phyloP scores from a whole-genome alignment of 2,329 filamentous ascomycete species.

The Macrophomina phaseolina region DNA sequence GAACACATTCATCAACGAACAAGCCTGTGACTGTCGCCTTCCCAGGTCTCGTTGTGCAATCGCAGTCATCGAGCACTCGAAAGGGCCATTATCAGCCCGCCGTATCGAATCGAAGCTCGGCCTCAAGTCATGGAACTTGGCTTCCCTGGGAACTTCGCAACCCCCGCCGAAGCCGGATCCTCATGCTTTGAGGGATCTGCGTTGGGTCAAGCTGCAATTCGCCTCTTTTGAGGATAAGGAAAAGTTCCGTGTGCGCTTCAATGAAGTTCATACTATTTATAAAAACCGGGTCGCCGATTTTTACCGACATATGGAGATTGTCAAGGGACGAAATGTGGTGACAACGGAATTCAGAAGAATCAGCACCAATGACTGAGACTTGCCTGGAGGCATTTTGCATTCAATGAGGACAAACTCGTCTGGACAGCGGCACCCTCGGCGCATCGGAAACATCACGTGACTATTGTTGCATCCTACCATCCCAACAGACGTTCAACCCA shows the following conservation, averaged over 20 bases:
- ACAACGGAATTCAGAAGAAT: conserved; percentile 10
- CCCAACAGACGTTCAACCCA: too few species aligned
- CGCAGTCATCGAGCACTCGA: conserved; percentile 28
- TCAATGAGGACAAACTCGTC: too few species aligned
- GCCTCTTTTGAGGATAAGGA: conserved; percentile 26
- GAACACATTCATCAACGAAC: conserved; percentile 28
- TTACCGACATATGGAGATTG: conserved; percentile 22
- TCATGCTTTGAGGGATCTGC: conserved; percentile 1
- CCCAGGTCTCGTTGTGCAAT: conserved; percentile 25
- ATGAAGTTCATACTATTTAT: conserved; percentile 27
- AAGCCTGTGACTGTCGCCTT: conserved; percentile 29
- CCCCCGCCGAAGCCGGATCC: conserved; percentile 18
- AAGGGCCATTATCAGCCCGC: conserved; percentile 28
- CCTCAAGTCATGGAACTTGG: conserved; percentile 31
- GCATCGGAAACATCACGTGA: too few species aligned
- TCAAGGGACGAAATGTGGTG: conserved; percentile 8
- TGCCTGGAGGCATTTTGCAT: too few species aligned
- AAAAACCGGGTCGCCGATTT: conserved; percentile 27
- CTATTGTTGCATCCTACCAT: too few species aligned
- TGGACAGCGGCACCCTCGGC: too few species aligned
- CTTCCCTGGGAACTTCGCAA: conserved; percentile 27
- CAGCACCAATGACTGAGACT: not conserved
- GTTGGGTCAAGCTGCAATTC: conserved; percentile 29
- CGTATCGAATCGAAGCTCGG: conserved; percentile 28
- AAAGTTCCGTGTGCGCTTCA: conserved; percentile 29